Base-by-base conservation (phyloP, 164 flowering plant species). In the Vitis rotundifolia region DNA sequence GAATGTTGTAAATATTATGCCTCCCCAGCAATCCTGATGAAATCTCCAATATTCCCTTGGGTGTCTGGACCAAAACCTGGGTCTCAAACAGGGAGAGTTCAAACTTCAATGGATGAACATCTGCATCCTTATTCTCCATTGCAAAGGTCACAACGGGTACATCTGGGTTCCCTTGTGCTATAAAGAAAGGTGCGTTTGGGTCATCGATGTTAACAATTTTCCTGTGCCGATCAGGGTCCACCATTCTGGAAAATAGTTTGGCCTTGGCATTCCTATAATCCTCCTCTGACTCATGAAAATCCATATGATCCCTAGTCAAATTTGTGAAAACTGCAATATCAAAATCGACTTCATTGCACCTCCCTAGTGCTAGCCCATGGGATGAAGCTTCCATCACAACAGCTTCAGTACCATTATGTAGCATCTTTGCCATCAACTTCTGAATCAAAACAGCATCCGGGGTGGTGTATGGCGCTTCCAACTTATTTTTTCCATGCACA, bases 21-120 rank as follows among this genome's bases (percentile, higher is more conserved):
- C 85, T 89, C 68, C 99, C 96, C 69, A 91, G 93, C 86, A 95
- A 85, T 12, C 98, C 99, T 8, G 99, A 95, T 5, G 99, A 95
- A 54, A 93, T 95, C 80, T 95, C 98, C 79, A 93, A 74, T 74
- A 95, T 87, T 28, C 99, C 99, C 63, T 85, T 83, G 0, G 98
- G 99, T 4, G 99, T 95, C 68, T 86, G 83, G 49, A 95, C 96
- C 86, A 95, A 80, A 66, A 95, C 98, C 78, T 88, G 96, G 3
- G 96, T 95, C 89, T 95, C 98, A 84, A 93, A 93, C 59, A 95
- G 80, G 19, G 98, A 90, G 29, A 93, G 86, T 63, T 92, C 92
- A 75, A 83, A 89, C 75, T 93, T 93, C 79, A 95, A 69, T 0
- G 94, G 89, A 73, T 91, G 88, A 52, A 91, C 90, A 81, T 91